Conservation (phyloP, 2,329 filamentous ascomycete species). For the Knoxdaviesia capensis region DNA sequence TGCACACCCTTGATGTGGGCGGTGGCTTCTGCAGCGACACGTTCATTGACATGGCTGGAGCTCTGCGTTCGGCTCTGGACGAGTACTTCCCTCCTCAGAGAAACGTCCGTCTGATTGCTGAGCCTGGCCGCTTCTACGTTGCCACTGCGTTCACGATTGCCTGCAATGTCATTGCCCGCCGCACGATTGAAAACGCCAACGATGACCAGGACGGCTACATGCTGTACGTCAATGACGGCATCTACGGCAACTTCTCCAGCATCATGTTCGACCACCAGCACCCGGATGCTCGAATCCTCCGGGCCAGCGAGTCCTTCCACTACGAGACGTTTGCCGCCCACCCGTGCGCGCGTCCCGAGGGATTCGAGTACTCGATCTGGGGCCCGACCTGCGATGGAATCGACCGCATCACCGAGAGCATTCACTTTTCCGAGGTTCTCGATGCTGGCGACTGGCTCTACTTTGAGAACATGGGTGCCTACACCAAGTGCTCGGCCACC, state of each 20-base stretch:
- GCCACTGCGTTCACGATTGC: slow-evolving; percentile 85
- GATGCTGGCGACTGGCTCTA: slow-evolving; percentile 96
- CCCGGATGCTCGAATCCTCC: slow-evolving; percentile 65
- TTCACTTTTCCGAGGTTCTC: slow-evolving; percentile 54
- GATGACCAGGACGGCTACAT: slow-evolving; percentile 61
- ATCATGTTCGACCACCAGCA: slow-evolving; percentile 99
- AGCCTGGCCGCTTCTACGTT: slow-evolving; percentile 93
- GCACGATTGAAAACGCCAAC: slow-evolving; percentile 57
- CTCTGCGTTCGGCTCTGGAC: slow-evolving; percentile 63
- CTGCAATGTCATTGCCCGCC: slow-evolving; percentile 87
- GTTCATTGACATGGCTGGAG: slow-evolving; percentile 76
- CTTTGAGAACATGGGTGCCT: slow-evolving; percentile 97
- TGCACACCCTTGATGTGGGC: slow-evolving; percentile 82
- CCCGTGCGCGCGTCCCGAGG: slow-evolving; percentile 15
- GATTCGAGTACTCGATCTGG: slow-evolving; percentile 86
- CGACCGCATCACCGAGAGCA: slow-evolving; percentile 74
- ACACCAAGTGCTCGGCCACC: slow-evolving; percentile 94
- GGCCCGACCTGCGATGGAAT: slow-evolving; percentile 96
- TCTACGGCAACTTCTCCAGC: slow-evolving; percentile 97
- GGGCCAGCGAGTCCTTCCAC: slow-evolving; percentile 33
- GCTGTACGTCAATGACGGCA: slow-evolving; percentile 92
- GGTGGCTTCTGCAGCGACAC: slow-evolving; percentile 83
- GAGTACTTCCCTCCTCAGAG: slow-evolving; percentile 60
- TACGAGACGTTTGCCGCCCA: slow-evolving; percentile 34
- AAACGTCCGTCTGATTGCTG: slow-evolving; percentile 71